These are phyloP conservation scores for Colletotrichum echinochloae DNA, from an alignment of 2,329 filamentous ascomycete species.

Conservation along the genomic window DNA sequence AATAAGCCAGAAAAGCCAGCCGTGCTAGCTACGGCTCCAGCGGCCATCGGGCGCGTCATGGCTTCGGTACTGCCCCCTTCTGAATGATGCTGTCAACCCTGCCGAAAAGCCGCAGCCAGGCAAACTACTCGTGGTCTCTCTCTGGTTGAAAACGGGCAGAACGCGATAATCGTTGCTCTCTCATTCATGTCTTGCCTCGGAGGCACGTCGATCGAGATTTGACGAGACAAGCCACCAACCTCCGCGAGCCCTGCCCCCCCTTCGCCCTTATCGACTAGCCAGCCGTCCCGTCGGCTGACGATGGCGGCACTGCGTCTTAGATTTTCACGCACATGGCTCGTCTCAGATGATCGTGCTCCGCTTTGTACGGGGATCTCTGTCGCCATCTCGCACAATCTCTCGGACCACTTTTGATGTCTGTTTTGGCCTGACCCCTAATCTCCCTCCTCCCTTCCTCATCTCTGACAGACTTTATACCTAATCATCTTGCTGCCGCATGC, in stretches of 20 bases:
- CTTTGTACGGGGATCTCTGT: background rate
- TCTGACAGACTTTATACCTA: background rate
- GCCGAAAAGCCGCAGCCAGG: background rate
- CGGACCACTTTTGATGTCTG: conserved; percentile 30
- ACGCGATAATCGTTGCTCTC: conserved; percentile 6
- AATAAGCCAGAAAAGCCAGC: background rate
- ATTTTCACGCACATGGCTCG: conserved; percentile 14
- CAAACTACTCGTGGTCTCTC: background rate
- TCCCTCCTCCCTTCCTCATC: background rate
- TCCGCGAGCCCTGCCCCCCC: background rate
- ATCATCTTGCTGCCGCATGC: conserved; percentile 19
- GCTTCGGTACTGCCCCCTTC: too few species aligned
- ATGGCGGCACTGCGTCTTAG: conserved; percentile 16
- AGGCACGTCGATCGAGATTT: conserved; percentile 30
- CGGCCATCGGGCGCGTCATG: too few species aligned
- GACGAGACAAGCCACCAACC: conserved; percentile 22
- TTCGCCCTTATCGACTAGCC: background rate
- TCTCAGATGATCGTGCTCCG: conserved; percentile 15
- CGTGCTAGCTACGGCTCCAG: background rate
- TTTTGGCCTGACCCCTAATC: conserved; percentile 28
- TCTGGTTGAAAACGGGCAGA: conserved; percentile 32
- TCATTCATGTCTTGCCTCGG: too few species aligned
- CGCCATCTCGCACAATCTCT: conserved; percentile 25
- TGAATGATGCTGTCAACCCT: background rate
- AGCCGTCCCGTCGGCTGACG: conserved; percentile 4